Evolutionary conservation across 2,329 filamentous ascomycete species (phyloP), one percentile per base, ranked within the genome.

Genomic region (Ophiostoma ips): DNA sequence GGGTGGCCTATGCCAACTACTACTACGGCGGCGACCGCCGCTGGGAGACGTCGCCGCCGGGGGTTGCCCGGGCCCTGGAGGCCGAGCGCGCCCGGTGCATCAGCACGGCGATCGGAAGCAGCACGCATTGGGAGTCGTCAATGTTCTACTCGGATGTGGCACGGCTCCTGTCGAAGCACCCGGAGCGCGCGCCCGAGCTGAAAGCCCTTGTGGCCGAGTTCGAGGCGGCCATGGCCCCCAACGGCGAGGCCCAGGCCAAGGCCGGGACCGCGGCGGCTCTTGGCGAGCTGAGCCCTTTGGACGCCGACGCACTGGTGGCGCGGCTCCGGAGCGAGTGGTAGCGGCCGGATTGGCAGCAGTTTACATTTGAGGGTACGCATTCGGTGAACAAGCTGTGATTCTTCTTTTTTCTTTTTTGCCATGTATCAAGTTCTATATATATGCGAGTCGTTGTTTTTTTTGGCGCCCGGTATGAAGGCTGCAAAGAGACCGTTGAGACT

Each of bases 1-100:
- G 63, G 33, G 67, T 69, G 10, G 64, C 62, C 2, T 65, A 59
- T 35, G 51, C 50, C 30, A 48, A 55, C 48, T 15, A 24, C 36
- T 50, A 30, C 10, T 40, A 18, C 18, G 40, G 21, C 13, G 33
- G 18, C 12, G 28, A 7, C 10, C 45, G 51, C 44, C 18, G 11
- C 45, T 43, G 24, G 24, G 11, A 8, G 9, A 43, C 24, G 11
- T 24, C 37, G 15, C 40, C 40, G 15, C 40, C 40, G 2, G 30
- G 37, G 10, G 46, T 55, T 8, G 33, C 49, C 48, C 6, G 24
- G 10, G 52, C 58, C 9, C 31, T 60, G 16, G 53, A 50, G 2
- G 47, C 51, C 9, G 58, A 60, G 38, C 47, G 58, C 7, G 41
- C 13, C 19, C 48, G 49, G 5, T 10, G n/a, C 19, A 18, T 52